A percentile compares a stretch with the other conserved stretches of the same genome.
Conservation (phyloP, 1,284 basidiomycete genomes). For the Retiboletus fuscus region DNA sequence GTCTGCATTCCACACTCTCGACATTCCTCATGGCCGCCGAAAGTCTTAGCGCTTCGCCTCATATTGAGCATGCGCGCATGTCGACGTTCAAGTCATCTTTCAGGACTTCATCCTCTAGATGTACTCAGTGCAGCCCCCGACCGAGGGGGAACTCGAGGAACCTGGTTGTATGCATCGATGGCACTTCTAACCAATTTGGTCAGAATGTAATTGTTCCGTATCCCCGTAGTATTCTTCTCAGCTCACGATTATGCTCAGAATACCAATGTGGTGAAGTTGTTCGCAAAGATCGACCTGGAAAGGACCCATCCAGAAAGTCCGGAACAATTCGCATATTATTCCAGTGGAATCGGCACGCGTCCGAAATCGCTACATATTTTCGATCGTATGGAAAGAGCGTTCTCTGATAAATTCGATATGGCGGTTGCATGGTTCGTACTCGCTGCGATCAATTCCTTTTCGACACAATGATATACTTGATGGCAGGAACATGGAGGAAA, state of each 20-base stretch:
- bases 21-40: slow-evolving; percentile 3
- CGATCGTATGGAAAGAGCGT: slow-evolving; percentile 29
- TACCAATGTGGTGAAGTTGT: slow-evolving; percentile 53
- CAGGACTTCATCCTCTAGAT: slow-evolving; percentile 17
- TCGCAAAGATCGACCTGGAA: slow-evolving; percentile 43
- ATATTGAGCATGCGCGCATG: neutral
- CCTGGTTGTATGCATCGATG: slow-evolving; percentile 47
- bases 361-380: slow-evolving; percentile 39
- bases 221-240: neutral
- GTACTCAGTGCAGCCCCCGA: slow-evolving; percentile 30
- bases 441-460: neutral
- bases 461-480: neutral
- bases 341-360: slow-evolving; percentile 54
- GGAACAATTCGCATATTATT: slow-evolving; percentile 50
- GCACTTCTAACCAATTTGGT: slow-evolving; percentile 46
- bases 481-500: slow-evolving; percentile 45
- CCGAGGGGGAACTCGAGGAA: slow-evolving; percentile 36
- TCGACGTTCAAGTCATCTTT: slow-evolving; percentile 4
- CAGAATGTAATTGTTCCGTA: slow-evolving; percentile 33
- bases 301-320: slow-evolving; percentile 6
- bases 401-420: slow-evolving; percentile 44
- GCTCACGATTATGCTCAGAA: slow-evolving; percentile 43
- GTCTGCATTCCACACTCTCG: neutral
- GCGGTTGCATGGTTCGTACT: slow-evolving; percentile 44
- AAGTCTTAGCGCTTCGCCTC: slow-evolving; percentile 10